phyloP scores from a whole-genome alignment of 768 basidiomycete species.

The Sutorius australiensis region DNA sequence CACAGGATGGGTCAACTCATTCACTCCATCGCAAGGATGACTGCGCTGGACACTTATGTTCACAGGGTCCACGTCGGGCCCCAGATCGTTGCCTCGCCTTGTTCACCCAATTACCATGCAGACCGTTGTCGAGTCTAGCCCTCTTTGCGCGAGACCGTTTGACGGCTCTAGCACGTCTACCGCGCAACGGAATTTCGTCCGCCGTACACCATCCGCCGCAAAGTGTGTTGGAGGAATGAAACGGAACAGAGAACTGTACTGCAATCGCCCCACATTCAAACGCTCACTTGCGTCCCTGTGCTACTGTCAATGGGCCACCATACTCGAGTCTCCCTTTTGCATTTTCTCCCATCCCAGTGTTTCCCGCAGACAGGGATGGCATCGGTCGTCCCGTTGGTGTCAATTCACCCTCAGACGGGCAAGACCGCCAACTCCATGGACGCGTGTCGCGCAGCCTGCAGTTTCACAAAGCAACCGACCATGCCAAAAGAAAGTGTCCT shows the following conservation, averaged over 20 bases:
- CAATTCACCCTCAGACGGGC: constrained; percentile 5
- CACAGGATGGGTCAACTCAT: background rate
- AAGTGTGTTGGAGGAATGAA: background rate
- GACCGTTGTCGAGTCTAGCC: constrained; percentile 14
- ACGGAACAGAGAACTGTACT: background rate
- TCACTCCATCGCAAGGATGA: constrained; percentile 54
- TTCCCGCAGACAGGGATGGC: background rate
- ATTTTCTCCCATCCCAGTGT: background rate
- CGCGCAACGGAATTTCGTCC: constrained; percentile 3
- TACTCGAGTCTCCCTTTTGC: background rate
- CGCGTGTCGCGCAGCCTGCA: background rate
- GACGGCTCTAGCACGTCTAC: constrained; percentile 1
- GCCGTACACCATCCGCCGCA: background rate
- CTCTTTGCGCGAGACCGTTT: constrained; percentile 3
- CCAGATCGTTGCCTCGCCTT: constrained; percentile 42
- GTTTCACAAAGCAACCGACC: background rate
- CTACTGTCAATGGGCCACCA: background rate
- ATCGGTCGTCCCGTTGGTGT: constrained; percentile 5
- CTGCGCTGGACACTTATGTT: constrained; percentile 71
- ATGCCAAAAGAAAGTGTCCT: constrained; percentile 16
- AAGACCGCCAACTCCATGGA: constrained; percentile 1
- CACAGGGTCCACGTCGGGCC: constrained; percentile 77
- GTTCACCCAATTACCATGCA: constrained; percentile 31
- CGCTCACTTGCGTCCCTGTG: background rate
- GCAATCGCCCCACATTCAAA: background rate